These are phyloP conservation scores for Fraxinus pennsylvanica DNA, from an alignment of 257 asterid species.

Conservation along the genomic window DNA sequence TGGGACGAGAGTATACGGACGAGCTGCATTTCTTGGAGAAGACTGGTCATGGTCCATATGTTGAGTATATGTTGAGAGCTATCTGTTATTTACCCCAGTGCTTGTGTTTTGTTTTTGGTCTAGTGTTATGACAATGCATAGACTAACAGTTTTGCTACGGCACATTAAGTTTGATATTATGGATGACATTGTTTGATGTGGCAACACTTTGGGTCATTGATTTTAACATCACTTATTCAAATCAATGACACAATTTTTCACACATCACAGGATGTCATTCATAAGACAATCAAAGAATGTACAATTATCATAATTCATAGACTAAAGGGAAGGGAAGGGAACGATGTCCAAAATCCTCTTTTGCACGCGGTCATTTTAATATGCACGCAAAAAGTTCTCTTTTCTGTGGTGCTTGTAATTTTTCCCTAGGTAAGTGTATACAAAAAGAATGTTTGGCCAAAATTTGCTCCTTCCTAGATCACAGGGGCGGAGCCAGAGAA, in stretches of 20 bases:
- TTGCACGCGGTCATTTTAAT: constrained; percentile 38
- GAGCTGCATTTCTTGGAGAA: not conserved
- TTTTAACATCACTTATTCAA: no score
- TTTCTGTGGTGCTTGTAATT: not conserved
- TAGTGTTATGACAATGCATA: constrained; percentile 11
- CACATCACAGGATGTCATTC: no score
- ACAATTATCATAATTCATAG: no score
- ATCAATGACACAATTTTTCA: no score
- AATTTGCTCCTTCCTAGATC: no score
- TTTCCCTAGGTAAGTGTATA: not conserved
- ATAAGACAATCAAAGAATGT: no score
- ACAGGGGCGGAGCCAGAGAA: no score
- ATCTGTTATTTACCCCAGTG: no score
- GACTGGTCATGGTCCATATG: not conserved
- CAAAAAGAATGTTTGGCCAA: no score
- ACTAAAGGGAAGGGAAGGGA: not conserved
- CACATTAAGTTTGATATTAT: no score
- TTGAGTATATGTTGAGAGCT: not conserved
- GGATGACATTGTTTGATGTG: no score
- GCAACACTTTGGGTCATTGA: no score
- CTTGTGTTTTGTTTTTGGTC: constrained; percentile 2
- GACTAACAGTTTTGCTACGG: not conserved
- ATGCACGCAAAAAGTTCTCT: constrained; percentile 35
- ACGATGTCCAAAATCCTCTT: constrained; percentile 1
- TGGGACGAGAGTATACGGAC: not conserved